Conservation (phyloP, 148 eudicot species). For the Chenopodium suecicum region DNA sequence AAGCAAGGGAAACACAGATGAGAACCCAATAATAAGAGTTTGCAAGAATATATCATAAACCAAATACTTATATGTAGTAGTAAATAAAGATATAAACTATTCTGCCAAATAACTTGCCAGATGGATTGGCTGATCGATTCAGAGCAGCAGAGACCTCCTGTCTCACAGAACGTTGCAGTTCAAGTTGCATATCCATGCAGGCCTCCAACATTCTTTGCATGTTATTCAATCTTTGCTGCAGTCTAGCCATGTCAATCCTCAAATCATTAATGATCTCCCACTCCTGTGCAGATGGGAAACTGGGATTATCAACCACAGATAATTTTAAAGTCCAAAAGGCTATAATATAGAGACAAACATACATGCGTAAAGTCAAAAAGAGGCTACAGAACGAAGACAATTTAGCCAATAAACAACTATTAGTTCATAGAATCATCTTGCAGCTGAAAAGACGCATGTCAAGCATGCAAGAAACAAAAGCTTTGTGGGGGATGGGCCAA, state of each 20-base stretch:
- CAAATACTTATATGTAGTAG: too few relatives aligned
- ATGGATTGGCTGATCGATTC: slow-evolving; percentile 41
- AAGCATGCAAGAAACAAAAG: background rate
- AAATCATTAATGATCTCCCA: slow-evolving; percentile 80
- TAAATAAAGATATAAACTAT: too few relatives aligned
- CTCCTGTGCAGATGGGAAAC: slow-evolving; percentile 46
- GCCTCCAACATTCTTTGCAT: slow-evolving; percentile 94
- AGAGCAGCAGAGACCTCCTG: slow-evolving; percentile 88
- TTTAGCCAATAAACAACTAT: background rate
- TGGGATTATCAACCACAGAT: background rate
- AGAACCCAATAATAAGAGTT: background rate
- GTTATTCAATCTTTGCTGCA: slow-evolving; percentile 76
- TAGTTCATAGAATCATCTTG: background rate
- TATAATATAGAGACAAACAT: background rate
- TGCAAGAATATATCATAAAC: background rate
- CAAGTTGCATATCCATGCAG: slow-evolving; percentile 94
- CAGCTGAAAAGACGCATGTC: background rate
- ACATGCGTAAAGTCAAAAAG: background rate
- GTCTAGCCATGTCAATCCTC: slow-evolving; percentile 79
- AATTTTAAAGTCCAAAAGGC: background rate
- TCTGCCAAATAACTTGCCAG: slow-evolving; percentile 36
- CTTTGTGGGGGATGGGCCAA: background rate
- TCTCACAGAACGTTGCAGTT: slow-evolving; percentile 69
- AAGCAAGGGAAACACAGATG: background rate
- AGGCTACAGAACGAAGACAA: background rate